Evolutionary conservation across 2,329 filamentous ascomycete species (phyloP).

Genomic region (Aspergillus nomiae): DNA sequence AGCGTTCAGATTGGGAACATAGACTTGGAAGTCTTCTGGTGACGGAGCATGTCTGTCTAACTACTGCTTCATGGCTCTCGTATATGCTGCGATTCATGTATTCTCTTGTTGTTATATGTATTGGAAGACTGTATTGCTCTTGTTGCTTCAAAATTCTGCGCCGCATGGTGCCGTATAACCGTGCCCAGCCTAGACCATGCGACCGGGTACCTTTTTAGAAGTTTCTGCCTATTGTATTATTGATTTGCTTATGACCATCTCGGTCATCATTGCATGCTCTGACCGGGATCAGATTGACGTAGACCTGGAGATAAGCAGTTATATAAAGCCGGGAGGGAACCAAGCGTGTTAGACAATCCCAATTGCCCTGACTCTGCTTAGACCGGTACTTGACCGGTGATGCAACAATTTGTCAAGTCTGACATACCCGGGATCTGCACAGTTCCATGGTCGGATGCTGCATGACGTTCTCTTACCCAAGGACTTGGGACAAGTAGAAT

Average conservation of each 20-base stretch:
- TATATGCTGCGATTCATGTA: neutral
- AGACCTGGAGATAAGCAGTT: slow-evolving; percentile 10
- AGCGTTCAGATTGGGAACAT: neutral
- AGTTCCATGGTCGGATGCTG: slow-evolving; percentile 27
- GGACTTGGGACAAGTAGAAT: slow-evolving; percentile 18
- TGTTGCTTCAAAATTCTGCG: slow-evolving; percentile 1
- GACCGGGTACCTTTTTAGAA: neutral
- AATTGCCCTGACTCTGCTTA: neutral
- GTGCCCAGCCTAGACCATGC: neutral
- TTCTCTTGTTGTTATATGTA: neutral
- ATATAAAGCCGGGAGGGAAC: neutral
- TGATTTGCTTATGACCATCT: neutral
- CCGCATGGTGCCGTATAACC: neutral
- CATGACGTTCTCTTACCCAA: slow-evolving; percentile 17
- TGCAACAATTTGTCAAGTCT: slow-evolving; percentile 34
- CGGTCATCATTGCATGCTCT: slow-evolving; percentile 31
- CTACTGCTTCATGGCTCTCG: neutral
- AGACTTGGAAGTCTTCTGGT: neutral
- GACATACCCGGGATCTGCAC: slow-evolving; percentile 15
- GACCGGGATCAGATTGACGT: slow-evolving; percentile 31
- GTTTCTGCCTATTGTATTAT: neutral
- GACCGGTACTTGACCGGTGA: slow-evolving; percentile 18
- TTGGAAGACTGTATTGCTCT: neutral
- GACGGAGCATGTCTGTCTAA: neutral
- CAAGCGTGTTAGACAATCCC: neutral